Base-by-base conservation (phyloP, 2,329 filamentous ascomycete genomes). In the Simplicillium sp. region DNA sequence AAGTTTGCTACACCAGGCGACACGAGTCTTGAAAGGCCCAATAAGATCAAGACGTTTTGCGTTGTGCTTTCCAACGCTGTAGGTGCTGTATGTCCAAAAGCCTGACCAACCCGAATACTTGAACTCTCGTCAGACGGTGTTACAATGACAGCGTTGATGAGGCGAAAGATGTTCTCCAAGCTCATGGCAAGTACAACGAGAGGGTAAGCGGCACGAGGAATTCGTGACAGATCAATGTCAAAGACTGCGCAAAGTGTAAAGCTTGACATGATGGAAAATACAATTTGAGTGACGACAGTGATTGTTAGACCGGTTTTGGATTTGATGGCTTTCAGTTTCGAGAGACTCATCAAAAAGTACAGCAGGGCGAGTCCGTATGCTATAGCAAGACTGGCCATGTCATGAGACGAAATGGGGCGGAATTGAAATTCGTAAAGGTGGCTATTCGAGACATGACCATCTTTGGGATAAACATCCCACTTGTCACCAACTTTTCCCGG, bases 401-500 rank as follows among this genome's bases (percentile, higher is more conserved):
- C 85, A 43, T 72, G 67, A 13, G 71, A 58, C 12, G 83, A 86
- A 51, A 89, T 77, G 7, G 84, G 84, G 25, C 77, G 78, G 54
- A 87, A 87, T 44, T 82, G 82, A 54, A 89, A 89, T 57, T 89
- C 82, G 54, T 87, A 88, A 2, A 87, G 67, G 41, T 80, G 76
- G 48, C 72, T 82, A 18, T 64, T 60, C 17, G 62, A 62, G 29
- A 72, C 67, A 15, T 61, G 62, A 8, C 76, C 79, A 47, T 79
- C 68, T 1, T 66, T 53, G 2, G 82, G 80, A 50, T 84, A 84
- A 2, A 86, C 65, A 14, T 73, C 71, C 78, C 83, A 87, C 44
- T 72, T 68, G 29, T 70, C 59, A 2, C 64, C 59, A 41, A 68
- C 60, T 13, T 65, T 65, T 3, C 61, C 46, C 3, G 76, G 70